phyloP scores from a whole-genome alignment of 192 early-diverging fungal species.

The Linnemannia zychae region DNA sequence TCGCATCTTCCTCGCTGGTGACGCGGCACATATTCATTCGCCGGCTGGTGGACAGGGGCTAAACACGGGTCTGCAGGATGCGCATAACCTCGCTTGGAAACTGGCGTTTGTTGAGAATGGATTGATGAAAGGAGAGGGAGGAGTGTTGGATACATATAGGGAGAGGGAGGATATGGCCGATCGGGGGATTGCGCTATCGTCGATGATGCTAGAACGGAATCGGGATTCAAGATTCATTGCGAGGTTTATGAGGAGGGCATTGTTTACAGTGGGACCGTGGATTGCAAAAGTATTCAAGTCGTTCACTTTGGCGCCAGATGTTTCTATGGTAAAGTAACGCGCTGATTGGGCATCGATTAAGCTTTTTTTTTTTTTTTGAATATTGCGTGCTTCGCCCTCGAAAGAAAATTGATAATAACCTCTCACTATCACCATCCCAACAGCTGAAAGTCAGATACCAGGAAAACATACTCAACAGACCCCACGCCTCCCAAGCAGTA shows the following conservation, averaged over 20 bases:
- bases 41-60: slow-evolving; percentile 56
- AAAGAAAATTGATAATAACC: too few relatives aligned
- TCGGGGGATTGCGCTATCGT: slow-evolving; percentile 22
- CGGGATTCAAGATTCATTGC: background rate
- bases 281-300: background rate
- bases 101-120: slow-evolving; percentile 46
- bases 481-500: background rate
- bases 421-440: too few relatives aligned
- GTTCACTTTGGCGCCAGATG: slow-evolving; percentile 4
- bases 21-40: slow-evolving; percentile 47
- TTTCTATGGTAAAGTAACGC: slow-evolving; percentile 20
- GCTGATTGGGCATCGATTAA: background rate
- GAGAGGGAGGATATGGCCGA: slow-evolving; percentile 34
- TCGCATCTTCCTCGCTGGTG: slow-evolving; percentile 54
- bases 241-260: background rate
- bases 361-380: background rate
- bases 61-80: slow-evolving; percentile 61
- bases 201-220: slow-evolving; percentile 3
- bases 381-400: background rate
- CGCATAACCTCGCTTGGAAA: slow-evolving; percentile 63
- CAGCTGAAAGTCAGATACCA: slow-evolving; percentile 24
- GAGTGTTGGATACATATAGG: slow-evolving; percentile 43
- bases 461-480: slow-evolving; percentile 15
- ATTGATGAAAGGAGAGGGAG: background rate
- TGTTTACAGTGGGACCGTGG: background rate